Conservation (phyloP, 495 filamentous ascomycete species). For the Physcia stellaris region DNA sequence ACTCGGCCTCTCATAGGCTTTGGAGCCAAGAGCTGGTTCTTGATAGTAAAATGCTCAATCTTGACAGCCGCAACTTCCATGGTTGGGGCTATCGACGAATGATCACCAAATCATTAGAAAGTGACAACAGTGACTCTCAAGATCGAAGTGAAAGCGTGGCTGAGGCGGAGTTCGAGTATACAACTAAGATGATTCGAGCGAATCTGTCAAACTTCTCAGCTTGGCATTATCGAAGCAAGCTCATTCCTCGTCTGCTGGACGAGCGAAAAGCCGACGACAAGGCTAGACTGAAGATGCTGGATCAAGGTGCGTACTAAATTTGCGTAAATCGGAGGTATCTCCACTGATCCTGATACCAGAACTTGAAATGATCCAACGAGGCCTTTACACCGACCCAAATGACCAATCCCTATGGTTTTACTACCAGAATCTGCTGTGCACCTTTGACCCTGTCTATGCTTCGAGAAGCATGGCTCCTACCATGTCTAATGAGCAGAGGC, state of each 20-base stretch:
- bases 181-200: slow-evolving; percentile 65
- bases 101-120: slow-evolving; percentile 58
- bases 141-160: slow-evolving; percentile 39
- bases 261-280: slow-evolving; percentile 49
- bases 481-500: slow-evolving; percentile 44
- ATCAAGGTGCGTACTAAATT: slow-evolving; percentile 43
- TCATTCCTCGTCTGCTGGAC: slow-evolving; percentile 62
- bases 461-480: slow-evolving; percentile 46
- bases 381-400: slow-evolving; percentile 71
- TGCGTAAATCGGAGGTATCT: not conserved
- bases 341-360: slow-evolving; percentile 30
- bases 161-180: slow-evolving; percentile 77
- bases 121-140: slow-evolving; percentile 20
- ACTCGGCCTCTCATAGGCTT: slow-evolving; percentile 38
- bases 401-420: slow-evolving; percentile 97
- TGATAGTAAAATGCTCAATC: slow-evolving; percentile 69
- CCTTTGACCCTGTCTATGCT: slow-evolving; percentile 36
- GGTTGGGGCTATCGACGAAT: slow-evolving; percentile 86
- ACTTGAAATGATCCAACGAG: slow-evolving; percentile 56
- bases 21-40: slow-evolving; percentile 78
- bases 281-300: slow-evolving; percentile 52
- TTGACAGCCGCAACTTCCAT: slow-evolving; percentile 89
- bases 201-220: slow-evolving; percentile 93
- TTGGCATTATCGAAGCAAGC: slow-evolving; percentile 79
- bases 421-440: slow-evolving; percentile 66